A percentile compares a stretch with the other conserved stretches of the same genome.
Evolutionary conservation across 2,329 filamentous ascomycete genomes (phyloP).

Genomic region (Zymoseptoria pseudotritici): DNA sequence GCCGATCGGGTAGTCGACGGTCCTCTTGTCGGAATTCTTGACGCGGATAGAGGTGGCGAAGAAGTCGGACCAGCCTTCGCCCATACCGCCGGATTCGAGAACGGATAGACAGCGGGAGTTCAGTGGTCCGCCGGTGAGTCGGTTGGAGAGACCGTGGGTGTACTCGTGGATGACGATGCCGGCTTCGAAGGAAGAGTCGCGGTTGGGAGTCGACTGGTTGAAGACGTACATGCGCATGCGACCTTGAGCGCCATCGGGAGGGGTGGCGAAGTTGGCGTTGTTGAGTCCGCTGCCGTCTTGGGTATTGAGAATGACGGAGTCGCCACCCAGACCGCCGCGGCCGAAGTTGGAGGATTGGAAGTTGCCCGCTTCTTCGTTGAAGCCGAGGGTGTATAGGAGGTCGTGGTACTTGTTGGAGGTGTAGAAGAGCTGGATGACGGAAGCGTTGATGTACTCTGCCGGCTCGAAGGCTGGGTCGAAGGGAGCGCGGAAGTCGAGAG

Average conservation of each 20-base stretch:
- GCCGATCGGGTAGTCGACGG: constrained; percentile 43
- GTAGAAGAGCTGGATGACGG: constrained; percentile 55
- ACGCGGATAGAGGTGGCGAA: constrained; percentile 46
- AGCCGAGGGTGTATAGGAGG: constrained; percentile 50
- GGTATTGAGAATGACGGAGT: constrained; percentile 49
- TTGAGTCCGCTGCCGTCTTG: constrained; percentile 49
- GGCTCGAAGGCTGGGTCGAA: constrained; percentile 9
- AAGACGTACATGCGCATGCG: constrained; percentile 56
- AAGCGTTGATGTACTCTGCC: constrained; percentile 45
- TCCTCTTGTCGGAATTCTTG: constrained; percentile 40
- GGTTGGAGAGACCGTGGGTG: constrained; percentile 47
- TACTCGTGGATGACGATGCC: constrained; percentile 56
- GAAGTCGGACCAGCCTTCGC: constrained; percentile 53
- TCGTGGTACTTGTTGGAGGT: constrained; percentile 55
- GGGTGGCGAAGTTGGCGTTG: constrained; percentile 53
- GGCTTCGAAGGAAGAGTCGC: constrained; percentile 53
- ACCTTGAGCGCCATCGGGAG: constrained; percentile 43
- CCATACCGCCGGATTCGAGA: constrained; percentile 50
- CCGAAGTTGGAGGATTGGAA: constrained; percentile 53
- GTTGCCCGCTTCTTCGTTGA: constrained; percentile 52
- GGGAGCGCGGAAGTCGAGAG: constrained; percentile 36
- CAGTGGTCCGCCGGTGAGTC: constrained; percentile 51
- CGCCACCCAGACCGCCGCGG: constrained; percentile 44
- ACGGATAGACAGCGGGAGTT: constrained; percentile 45
- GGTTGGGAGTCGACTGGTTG: constrained; percentile 40